Conservation (phyloP, 2,329 filamentous ascomycete species). For the Diaporthe destruens region DNA sequence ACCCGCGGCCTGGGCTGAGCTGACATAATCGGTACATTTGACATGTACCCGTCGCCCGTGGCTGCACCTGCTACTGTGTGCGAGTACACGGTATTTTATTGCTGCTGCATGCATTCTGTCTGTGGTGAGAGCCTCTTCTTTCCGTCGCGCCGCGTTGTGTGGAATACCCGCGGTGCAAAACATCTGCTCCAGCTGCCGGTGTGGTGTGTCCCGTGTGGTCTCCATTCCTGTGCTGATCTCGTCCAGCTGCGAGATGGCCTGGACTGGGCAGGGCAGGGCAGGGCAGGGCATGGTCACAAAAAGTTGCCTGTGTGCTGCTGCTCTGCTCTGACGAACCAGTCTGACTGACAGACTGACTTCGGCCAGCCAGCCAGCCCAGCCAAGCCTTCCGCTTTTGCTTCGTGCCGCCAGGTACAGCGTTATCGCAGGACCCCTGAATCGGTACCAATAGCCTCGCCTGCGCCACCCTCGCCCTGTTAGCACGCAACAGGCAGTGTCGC, state of each 20-base stretch:
- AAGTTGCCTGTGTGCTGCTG: neutral
- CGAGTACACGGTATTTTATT: neutral
- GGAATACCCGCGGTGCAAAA: neutral
- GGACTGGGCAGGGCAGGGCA: conserved; percentile 14
- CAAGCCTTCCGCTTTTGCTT: conserved; percentile 4
- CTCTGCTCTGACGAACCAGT: conserved; percentile 2
- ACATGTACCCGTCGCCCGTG: neutral
- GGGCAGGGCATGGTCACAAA: conserved; percentile 24
- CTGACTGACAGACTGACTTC: conserved; percentile 19
- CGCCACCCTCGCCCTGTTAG: neutral
- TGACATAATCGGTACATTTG: conserved; percentile 36
- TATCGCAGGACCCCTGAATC: conserved; percentile 33
- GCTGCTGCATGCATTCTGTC: neutral
- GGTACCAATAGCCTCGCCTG: conserved; percentile 1
- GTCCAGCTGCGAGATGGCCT: conserved; percentile 25
- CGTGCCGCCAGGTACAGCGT: neutral
- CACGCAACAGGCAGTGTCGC: neutral
- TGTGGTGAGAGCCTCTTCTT: neutral
- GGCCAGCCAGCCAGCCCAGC: conserved; percentile 4
- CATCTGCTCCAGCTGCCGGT: neutral
- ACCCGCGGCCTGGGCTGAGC: conserved; percentile 3
- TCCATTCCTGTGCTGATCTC: conserved; percentile 32
- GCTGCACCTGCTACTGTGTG: neutral
- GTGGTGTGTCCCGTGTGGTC: conserved; percentile 18
- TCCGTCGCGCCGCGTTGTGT: neutral